These are phyloP conservation scores for Pyrenochaeta sp. DNA, from an alignment of 2,329 filamentous ascomycete species.

Conservation along the genomic window DNA sequence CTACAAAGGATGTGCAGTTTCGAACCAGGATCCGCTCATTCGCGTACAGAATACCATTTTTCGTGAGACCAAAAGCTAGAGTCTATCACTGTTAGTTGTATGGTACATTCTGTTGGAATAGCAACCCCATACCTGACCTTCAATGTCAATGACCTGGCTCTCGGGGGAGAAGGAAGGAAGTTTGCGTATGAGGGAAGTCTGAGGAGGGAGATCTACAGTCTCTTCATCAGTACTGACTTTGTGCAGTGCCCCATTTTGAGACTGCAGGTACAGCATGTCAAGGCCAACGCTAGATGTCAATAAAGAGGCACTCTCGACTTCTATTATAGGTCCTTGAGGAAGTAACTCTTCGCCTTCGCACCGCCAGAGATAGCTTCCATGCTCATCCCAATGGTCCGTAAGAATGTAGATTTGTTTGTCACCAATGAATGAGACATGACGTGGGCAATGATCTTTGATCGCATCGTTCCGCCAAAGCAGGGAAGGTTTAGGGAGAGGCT, in stretches of 20 bases:
- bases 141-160: constrained; percentile 26
- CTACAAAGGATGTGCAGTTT: constrained; percentile 90
- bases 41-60: constrained; percentile 79
- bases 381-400: constrained; percentile 43
- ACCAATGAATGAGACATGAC: constrained; percentile 58
- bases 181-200: constrained; percentile 26
- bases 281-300: constrained; percentile 34
- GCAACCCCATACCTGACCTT: constrained; percentile 33
- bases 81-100: constrained; percentile 44
- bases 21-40: constrained; percentile 77
- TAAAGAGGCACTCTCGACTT: constrained; percentile 31
- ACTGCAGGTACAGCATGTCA: constrained; percentile 30
- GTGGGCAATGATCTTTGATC: constrained; percentile 38
- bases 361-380: constrained; percentile 41
- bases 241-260: constrained; percentile 34
- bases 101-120: constrained; percentile 9
- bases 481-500: constrained; percentile 56
- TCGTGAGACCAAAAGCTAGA: constrained; percentile 71
- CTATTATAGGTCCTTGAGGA: constrained; percentile 33
- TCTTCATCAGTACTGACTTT: constrained; percentile 18
- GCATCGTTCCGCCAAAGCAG: constrained; percentile 51
- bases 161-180: constrained; percentile 41
- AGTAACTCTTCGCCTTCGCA: constrained; percentile 28
- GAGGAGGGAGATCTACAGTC: constrained; percentile 21
- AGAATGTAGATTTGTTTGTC: constrained; percentile 50